Evolutionary conservation across 2,329 filamentous ascomycete species (phyloP), one percentile per base, ranked within the genome.

Genomic region (Curvularia verruculosa): DNA sequence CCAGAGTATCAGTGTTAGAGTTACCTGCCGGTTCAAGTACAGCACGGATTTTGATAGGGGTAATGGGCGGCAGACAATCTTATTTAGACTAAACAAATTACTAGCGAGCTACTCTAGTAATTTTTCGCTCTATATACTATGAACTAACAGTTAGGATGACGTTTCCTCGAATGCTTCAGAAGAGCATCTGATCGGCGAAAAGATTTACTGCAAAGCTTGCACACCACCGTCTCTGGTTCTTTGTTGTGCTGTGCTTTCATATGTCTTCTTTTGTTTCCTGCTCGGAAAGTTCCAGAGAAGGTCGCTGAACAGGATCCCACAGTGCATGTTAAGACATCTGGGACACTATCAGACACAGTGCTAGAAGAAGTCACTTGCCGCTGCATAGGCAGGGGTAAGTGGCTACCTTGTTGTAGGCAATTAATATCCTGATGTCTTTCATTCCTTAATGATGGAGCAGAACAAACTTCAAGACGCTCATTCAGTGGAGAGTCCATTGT

Each of bases 161-260:
- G 18, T 0, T 3, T 23, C 23, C 31, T 49, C 7, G 24, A 18
- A 18, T 55, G 52, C 40, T 55, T 55, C 3, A 19, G 10, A 10
- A 47, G 40, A 12, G 52, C 52, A 29, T 55, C 52, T 4, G 13
- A 5, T 13, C 52, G 23, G 1, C 3, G 2, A 24, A 50, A 55
- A 1, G 0, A 3, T 9, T 19, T 19, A 13, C 0, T 1, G 21
- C 52, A 55, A 23, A n/a, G 4, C 12, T 37, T 13, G 24, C 52
- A 50, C 2, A 3, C 1, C 1, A 6, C 19, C 15, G 3, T 10
- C n/a, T n/a, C n/a, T 12, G 28, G 6, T 2, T 12, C 7, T 2
- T 13, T 7, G n/a, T 13, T 13, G 31, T 55, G 52, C 2, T 7
- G 8, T 5, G 26, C 7, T 23, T 34, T 39, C 3, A 23, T 19